Percentiles rank a stretch among this genome's conserved stretches.
Conservation (phyloP, 1,284 basidiomycete genomes). For the Pyrrhoderma noxium region DNA sequence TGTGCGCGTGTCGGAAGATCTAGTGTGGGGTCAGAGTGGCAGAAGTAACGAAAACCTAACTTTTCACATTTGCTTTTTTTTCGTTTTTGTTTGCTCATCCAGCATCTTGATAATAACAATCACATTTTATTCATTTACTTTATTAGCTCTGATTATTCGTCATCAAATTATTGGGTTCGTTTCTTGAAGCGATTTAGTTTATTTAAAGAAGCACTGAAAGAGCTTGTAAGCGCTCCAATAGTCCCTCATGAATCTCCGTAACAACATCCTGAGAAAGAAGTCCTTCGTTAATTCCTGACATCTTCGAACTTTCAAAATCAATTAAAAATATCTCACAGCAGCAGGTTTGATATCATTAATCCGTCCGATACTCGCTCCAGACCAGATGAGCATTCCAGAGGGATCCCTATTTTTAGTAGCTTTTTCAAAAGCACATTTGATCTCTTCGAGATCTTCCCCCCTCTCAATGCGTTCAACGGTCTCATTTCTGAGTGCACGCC, state of each 20-base stretch:
- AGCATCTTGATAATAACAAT: neutral
- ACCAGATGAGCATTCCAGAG: constrained; percentile 56
- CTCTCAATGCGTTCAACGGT: constrained; percentile 52
- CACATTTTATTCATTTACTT: neutral
- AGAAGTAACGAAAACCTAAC: too few species aligned
- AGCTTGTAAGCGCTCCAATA: constrained; percentile 30
- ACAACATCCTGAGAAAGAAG: constrained; percentile 38
- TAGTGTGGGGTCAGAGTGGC: neutral
- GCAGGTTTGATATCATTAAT: constrained; percentile 49
- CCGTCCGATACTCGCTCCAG: constrained; percentile 58
- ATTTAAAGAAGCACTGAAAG: neutral
- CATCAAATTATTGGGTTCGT: too few species aligned
- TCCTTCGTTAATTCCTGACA: constrained; percentile 7
- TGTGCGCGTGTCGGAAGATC: too few species aligned
- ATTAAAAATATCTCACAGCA: constrained; percentile 35
- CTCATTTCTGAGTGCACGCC: constrained; percentile 49
- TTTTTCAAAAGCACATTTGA: constrained; percentile 39
- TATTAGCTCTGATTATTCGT: too few species aligned
- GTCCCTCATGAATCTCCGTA: constrained; percentile 40
- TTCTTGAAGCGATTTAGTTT: too few species aligned
- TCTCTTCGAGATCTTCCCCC: constrained; percentile 38
- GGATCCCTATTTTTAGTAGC: constrained; percentile 39
- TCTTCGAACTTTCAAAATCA: neutral
- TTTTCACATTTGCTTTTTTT: too few species aligned
- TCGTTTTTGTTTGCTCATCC: neutral